These are phyloP conservation scores for Epichloe aotearoae DNA, from an alignment of 2,329 filamentous ascomycete species.

Conservation along the genomic window DNA sequence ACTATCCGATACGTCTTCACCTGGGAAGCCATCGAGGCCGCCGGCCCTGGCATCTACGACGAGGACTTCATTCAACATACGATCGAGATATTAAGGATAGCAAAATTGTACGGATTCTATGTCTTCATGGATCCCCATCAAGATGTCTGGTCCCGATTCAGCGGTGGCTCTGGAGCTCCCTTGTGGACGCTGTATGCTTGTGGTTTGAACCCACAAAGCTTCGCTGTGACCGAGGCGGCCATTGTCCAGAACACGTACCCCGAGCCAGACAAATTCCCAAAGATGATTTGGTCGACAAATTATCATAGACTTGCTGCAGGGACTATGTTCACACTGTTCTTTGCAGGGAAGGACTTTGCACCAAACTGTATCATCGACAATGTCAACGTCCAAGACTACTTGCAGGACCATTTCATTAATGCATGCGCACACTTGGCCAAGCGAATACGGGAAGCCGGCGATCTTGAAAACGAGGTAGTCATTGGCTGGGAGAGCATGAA, in stretches of 20 bases:
- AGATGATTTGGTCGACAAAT: slow-evolving; percentile 99
- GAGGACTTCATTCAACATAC: slow-evolving; percentile 90
- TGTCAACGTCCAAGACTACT: slow-evolving; percentile 89
- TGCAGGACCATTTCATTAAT: slow-evolving; percentile 73
- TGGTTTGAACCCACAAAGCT: slow-evolving; percentile 75
- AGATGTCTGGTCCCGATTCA: slow-evolving; percentile 95
- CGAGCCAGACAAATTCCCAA: slow-evolving; percentile 74
- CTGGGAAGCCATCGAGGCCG: slow-evolving; percentile 96
- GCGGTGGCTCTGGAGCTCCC: slow-evolving; percentile 86
- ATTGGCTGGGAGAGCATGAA: slow-evolving; percentile 96
- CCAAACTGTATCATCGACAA: slow-evolving; percentile 93
- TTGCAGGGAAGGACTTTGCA: slow-evolving; percentile 78
- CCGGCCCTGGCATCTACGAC: slow-evolving; percentile 82
- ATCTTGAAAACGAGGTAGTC: slow-evolving; percentile 72
- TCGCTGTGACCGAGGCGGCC: slow-evolving; percentile 77
- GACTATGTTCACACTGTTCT: slow-evolving; percentile 91
- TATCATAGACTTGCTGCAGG: slow-evolving; percentile 78
- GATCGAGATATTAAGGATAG: slow-evolving; percentile 67
- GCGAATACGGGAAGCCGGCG: slow-evolving; percentile 79
- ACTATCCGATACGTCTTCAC: slow-evolving; percentile 94
- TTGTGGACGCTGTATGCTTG: slow-evolving; percentile 97
- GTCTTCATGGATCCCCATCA: slow-evolving; percentile 98
- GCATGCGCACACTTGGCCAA: slow-evolving; percentile 72
- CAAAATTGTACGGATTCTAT: slow-evolving; percentile 86
- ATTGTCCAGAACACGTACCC: slow-evolving; percentile 91